Percentiles rank a stretch among this genome's conserved stretches.
These are phyloP conservation scores for Magnusiomyces clavatus DNA, from an alignment of 1,139 yeast genomes.

Conservation along the genomic window DNA sequence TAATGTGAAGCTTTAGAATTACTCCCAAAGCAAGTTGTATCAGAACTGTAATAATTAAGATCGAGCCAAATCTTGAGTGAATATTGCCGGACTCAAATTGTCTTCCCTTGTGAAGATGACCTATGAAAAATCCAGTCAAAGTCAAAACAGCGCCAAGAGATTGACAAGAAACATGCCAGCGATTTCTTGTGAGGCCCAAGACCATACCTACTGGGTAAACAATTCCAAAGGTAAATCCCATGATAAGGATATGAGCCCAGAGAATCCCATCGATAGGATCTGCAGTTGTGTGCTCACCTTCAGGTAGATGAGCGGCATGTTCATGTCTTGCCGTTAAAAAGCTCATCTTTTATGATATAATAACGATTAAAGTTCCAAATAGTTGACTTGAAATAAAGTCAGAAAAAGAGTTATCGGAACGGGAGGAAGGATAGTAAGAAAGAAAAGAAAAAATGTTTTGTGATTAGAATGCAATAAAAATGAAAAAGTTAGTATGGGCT, in stretches of 20 bases:
- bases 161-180: conserved; percentile 36
- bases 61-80: conserved; percentile 29
- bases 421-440: too few species aligned
- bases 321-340: conserved; percentile 13
- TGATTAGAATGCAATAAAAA: too few species aligned
- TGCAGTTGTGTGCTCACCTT: conserved; percentile 13
- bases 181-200: conserved; percentile 32
- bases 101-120: conserved; percentile 35
- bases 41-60: conserved; percentile 25
- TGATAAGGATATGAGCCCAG: conserved; percentile 33
- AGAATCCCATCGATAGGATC: conserved; percentile 21
- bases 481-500: too few species aligned
- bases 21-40: conserved; percentile 31
- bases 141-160: conserved; percentile 31
- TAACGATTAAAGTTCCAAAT: too few species aligned
- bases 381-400: too few species aligned
- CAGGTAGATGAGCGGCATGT: conserved; percentile 11
- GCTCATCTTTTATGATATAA: too few species aligned
- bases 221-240: conserved; percentile 35
- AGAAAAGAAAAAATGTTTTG: too few species aligned
- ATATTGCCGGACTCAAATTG: conserved; percentile 29
- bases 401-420: too few species aligned
- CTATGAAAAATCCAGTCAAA: conserved; percentile 33
- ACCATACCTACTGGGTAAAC: conserved; percentile 37
- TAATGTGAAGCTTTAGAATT: conserved; percentile 30